A percentile compares a stretch with the other conserved stretches of the same genome.
These are phyloP conservation scores for Ceratocystis albifundus DNA, from an alignment of 2,329 filamentous ascomycete species.

Conservation along the genomic window DNA sequence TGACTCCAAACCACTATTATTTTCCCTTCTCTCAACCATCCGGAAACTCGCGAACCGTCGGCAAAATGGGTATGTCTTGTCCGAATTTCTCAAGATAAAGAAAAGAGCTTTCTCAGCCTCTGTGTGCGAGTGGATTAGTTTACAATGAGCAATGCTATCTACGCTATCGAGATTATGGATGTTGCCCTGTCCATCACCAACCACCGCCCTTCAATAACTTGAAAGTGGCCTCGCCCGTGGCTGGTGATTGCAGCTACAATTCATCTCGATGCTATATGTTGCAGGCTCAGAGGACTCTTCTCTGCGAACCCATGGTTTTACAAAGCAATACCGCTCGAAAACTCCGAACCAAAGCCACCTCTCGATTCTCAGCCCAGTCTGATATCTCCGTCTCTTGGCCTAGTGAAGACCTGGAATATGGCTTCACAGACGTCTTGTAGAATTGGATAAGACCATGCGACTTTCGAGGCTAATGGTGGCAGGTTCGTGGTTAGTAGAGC, in stretches of 20 bases:
- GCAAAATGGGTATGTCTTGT: conserved; percentile 24
- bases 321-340: conserved; percentile 15
- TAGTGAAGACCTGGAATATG: conserved; percentile 19
- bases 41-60: conserved; percentile 22
- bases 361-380: background rate
- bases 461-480: conserved; percentile 24
- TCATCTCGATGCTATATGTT: conserved; percentile 1
- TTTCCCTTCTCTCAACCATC: conserved; percentile 17
- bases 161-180: background rate
- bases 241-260: background rate
- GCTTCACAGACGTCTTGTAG: background rate
- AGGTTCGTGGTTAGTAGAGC: conserved; percentile 21
- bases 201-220: background rate
- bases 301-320: conserved; percentile 23
- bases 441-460: background rate
- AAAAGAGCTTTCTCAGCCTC: conserved; percentile 30
- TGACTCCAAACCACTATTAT: background rate
- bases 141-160: conserved; percentile 14
- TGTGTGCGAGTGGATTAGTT: conserved; percentile 42
- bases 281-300: conserved; percentile 12
- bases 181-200: background rate
- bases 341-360: conserved; percentile 14
- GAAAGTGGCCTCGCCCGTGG: background rate
- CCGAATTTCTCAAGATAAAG: conserved; percentile 19
- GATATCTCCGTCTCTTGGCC: background rate